Evolutionary conservation across 768 basidiomycete species (phyloP).

Genomic region (Sporobolomyces roseus): DNA sequence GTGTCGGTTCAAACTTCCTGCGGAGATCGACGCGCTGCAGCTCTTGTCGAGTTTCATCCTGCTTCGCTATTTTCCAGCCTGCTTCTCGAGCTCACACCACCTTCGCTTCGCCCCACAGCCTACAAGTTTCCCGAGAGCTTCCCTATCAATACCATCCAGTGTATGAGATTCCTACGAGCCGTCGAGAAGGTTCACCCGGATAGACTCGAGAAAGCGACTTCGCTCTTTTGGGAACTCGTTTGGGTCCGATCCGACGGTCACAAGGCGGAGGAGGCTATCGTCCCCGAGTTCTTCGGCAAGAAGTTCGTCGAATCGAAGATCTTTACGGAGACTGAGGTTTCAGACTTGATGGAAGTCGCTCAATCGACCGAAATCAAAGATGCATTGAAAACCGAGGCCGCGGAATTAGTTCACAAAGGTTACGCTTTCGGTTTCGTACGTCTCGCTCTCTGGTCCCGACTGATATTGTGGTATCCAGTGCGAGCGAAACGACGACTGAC

Average conservation of each 20-base stretch:
- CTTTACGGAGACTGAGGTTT: constrained; percentile 5
- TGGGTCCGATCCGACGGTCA: neutral
- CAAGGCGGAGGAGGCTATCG: constrained; percentile 9
- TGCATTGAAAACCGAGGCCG: constrained; percentile 25
- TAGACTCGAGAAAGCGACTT: constrained; percentile 13
- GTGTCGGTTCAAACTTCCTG: too few species aligned
- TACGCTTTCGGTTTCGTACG: constrained; percentile 34
- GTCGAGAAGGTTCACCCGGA: constrained; percentile 21
- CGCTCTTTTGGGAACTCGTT: constrained; percentile 26
- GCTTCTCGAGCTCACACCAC: neutral
- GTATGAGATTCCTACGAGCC: constrained; percentile 25
- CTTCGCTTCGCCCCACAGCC: neutral
- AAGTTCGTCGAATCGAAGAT: neutral
- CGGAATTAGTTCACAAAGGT: constrained; percentile 6
- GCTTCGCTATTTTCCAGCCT: neutral
- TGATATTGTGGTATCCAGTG: neutral
- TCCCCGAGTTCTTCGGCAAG: neutral
- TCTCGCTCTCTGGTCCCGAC: neutral
- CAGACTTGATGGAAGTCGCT: neutral
- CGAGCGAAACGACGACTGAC: too few species aligned
- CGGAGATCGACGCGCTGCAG: too few species aligned
- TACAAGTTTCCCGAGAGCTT: constrained; percentile 29
- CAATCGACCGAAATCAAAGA: constrained; percentile 20
- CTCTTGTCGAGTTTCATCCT: too few species aligned
- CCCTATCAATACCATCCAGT: constrained; percentile 33